These are phyloP conservation scores for Plantago elongata DNA, from an alignment of 257 asterid species.

Conservation along the genomic window DNA sequence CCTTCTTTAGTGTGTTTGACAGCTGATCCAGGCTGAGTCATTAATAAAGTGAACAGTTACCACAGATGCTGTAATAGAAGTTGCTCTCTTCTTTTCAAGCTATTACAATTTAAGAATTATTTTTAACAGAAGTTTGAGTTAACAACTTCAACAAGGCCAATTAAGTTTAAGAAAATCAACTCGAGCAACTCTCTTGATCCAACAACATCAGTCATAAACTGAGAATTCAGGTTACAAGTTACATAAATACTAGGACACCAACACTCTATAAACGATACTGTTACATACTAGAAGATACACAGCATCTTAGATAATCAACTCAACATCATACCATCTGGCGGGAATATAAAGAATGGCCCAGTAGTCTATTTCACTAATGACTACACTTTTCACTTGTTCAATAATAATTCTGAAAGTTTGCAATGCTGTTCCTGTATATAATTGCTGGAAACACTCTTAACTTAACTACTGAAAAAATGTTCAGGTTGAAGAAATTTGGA, in stretches of 20 bases:
- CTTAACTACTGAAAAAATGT: background rate
- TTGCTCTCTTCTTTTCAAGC: background rate
- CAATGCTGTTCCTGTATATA: background rate
- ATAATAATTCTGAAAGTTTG: background rate
- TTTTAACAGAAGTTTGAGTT: background rate
- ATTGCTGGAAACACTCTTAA: background rate
- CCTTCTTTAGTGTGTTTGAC: constrained; percentile 93
- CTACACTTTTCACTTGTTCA: background rate
- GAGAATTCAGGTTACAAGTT: constrained; percentile 1
- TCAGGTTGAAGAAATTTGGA: constrained; percentile 6
- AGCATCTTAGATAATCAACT: background rate
- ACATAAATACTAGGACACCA: background rate
- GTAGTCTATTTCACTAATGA: background rate
- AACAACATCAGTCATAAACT: background rate
- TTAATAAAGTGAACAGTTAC: constrained; percentile 20
- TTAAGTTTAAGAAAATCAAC: constrained; percentile 2
- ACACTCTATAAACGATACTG: constrained; percentile 1
- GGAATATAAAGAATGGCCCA: constrained; percentile 3
- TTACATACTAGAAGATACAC: too few species aligned
- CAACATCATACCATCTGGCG: too few species aligned
- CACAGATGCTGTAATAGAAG: constrained; percentile 1
- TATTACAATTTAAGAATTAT: too few species aligned
- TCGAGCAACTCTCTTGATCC: background rate
- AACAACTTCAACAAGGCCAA: background rate
- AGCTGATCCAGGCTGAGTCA: constrained; percentile 71